A percentile compares a stretch with the other conserved stretches of the same genome.
These are phyloP conservation scores for Fusarium caatingaense DNA, from an alignment of 2,329 filamentous ascomycete genomes.

Conservation along the genomic window DNA sequence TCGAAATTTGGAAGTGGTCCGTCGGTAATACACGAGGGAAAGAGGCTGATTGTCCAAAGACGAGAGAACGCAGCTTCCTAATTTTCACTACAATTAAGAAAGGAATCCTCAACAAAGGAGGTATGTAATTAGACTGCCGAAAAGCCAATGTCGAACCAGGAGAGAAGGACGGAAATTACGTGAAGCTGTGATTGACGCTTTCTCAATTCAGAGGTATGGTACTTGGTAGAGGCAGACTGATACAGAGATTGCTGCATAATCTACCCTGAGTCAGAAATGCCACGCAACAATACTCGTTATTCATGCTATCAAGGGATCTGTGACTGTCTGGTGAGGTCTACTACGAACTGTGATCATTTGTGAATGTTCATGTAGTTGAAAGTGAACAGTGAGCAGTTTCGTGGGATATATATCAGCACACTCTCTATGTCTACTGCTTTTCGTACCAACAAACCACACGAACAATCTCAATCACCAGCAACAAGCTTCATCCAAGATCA, in stretches of 20 bases:
- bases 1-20: no score
- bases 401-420: not conserved
- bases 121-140: no score
- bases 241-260: accelerated
- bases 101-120: no score
- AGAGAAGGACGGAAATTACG: no score
- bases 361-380: accelerated
- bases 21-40: no score
- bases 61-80: no score
- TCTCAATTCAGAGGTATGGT: not conserved
- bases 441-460: not conserved
- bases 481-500: not conserved
- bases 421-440: accelerated
- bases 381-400: not conserved
- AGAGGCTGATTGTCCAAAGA: no score
- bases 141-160: no score
- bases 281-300: not conserved
- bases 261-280: not conserved
- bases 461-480: not conserved
- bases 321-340: not conserved
- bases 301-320: not conserved
- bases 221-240: not conserved
- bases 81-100: no score
- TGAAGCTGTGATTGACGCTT: not conserved
- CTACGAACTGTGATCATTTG: not conserved